phyloP scores from a whole-genome alignment of 2,329 filamentous ascomycete species.

The Sporothrix curviconia region DNA sequence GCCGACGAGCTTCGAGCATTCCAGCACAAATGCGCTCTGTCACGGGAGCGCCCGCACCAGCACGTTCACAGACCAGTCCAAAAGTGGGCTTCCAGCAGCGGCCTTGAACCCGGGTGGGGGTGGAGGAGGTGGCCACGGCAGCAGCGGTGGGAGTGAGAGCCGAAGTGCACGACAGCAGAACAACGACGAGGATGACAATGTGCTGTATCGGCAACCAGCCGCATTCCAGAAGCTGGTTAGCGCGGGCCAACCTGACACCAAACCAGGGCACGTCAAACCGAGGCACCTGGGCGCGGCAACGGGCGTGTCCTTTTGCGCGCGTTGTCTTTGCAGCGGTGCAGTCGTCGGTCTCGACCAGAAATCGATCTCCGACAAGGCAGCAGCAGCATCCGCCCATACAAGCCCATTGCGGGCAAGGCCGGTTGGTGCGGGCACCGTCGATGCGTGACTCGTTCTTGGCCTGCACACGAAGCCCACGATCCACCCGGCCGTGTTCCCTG shows the following conservation, averaged over 20 bases:
- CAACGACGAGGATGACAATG: conserved; percentile 21
- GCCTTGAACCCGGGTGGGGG: neutral
- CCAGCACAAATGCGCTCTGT: conserved; percentile 16
- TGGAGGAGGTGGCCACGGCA: neutral
- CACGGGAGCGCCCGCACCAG: conserved; percentile 6
- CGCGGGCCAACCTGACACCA: conserved; percentile 9
- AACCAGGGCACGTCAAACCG: conserved; percentile 58
- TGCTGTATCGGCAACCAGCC: conserved; percentile 46
- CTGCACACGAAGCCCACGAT: conserved; percentile 85
- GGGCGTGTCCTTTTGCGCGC: conserved; percentile 86
- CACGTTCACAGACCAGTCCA: conserved; percentile 27
- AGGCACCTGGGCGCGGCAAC: conserved; percentile 78
- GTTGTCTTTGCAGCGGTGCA: conserved; percentile 94
- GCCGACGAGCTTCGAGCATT: conserved; percentile 60
- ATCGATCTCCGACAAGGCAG: conserved; percentile 62
- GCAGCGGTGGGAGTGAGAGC: neutral
- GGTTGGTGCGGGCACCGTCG: conserved; percentile 57
- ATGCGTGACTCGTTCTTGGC: conserved; percentile 98
- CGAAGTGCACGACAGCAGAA: neutral
- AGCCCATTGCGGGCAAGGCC: conserved; percentile 39
- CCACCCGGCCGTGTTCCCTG: conserved; percentile 76
- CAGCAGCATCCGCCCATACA: conserved; percentile 53
- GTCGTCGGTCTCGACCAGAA: conserved; percentile 58
- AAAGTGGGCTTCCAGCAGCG: conserved; percentile 19
- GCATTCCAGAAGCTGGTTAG: conserved; percentile 45